phyloP scores from a whole-genome alignment of 805 yeast species.

The Cyberlindnera sargentensis region DNA sequence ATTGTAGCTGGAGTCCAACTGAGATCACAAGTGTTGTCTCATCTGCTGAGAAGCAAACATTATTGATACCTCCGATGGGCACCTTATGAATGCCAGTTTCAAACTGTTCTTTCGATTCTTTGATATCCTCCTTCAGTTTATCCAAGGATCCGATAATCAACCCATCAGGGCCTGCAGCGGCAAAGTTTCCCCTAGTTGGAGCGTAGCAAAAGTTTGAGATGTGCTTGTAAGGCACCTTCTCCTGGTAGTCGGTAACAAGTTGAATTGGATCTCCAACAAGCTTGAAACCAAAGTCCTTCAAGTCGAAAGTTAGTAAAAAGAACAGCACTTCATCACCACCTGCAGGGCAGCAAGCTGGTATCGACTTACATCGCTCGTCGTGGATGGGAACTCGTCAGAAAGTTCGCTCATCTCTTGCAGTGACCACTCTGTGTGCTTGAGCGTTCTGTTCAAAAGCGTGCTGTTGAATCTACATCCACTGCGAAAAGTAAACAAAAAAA shows the following conservation, averaged over 20 bases:
- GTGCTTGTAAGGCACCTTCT: slow-evolving; percentile 28
- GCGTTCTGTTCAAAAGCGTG: too few relatives aligned
- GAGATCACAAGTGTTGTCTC: slow-evolving; percentile 27
- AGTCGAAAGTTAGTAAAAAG: slow-evolving; percentile 6
- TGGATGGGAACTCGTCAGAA: slow-evolving; percentile 13
- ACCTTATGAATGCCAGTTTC: slow-evolving; percentile 15
- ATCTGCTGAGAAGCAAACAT: slow-evolving; percentile 26
- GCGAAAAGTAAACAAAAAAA: too few relatives aligned
- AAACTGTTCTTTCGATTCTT: slow-evolving; percentile 16
- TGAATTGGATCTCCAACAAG: slow-evolving; percentile 26
- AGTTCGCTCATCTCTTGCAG: slow-evolving; percentile 15
- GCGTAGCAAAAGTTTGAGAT: slow-evolving; percentile 33
- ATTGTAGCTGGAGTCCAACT: slow-evolving; percentile 17
- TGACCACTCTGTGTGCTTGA: too few relatives aligned
- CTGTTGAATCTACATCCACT: too few relatives aligned
- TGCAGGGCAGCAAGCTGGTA: too few relatives aligned
- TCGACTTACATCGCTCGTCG: slow-evolving; percentile 18
- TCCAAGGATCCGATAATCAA: slow-evolving; percentile 31
- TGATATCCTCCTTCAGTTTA: slow-evolving; percentile 25
- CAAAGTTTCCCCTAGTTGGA: slow-evolving; percentile 26
- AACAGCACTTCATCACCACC: neutral
- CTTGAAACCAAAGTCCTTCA: slow-evolving; percentile 39
- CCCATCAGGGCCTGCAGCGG: slow-evolving; percentile 31
- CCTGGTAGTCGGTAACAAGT: slow-evolving; percentile 30
- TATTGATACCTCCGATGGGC: slow-evolving; percentile 21